Percentiles rank a stretch among this genome's conserved stretches.
Conservation (phyloP, 768 basidiomycete genomes). For the Clitopilus hobsonii region DNA sequence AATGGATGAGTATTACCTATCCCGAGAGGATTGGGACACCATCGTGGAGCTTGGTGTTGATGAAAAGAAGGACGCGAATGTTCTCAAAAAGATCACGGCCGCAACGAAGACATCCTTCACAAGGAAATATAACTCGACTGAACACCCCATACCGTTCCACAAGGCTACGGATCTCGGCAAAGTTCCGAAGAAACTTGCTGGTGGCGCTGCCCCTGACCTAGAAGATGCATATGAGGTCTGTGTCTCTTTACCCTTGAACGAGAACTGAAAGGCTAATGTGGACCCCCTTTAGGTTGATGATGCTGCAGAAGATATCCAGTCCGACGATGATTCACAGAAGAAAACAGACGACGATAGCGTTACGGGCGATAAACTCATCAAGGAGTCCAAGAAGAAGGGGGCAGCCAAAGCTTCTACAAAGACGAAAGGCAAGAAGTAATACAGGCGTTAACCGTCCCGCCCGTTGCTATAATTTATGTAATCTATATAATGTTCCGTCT, state of each 20-base stretch:
- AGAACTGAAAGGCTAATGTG: conserved; percentile 4
- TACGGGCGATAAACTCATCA: conserved; percentile 31
- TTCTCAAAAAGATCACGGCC: conserved; percentile 80
- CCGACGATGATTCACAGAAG: conserved; percentile 44
- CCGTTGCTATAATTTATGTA: too few species aligned
- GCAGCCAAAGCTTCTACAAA: conserved; percentile 11
- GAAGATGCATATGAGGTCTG: conserved; percentile 88
- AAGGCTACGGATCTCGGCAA: conserved; percentile 81
- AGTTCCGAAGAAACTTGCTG: conserved; percentile 72
- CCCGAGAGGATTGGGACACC: conserved; percentile 96
- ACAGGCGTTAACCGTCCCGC: too few species aligned
- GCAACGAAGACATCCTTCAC: conserved; percentile 86
- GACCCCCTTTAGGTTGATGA: conserved; percentile 34
- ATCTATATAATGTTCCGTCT: too few species aligned
- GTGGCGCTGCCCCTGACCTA: conserved; percentile 77
- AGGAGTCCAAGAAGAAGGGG: conserved; percentile 37
- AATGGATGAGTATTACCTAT: conserved; percentile 94
- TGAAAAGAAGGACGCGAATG: conserved; percentile 62
- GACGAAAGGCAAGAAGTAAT: conserved; percentile 11
- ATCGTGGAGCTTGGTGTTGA: conserved; percentile 91
- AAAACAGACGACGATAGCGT: conserved; percentile 21
- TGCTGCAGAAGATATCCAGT: conserved; percentile 31
- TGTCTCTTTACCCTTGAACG: conserved; percentile 5
- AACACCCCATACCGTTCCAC: conserved; percentile 95
- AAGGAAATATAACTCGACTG: conserved; percentile 81